Evolutionary conservation across 345 rosid genomes (phyloP).

Genomic region (Cochlearia excelsa): DNA sequence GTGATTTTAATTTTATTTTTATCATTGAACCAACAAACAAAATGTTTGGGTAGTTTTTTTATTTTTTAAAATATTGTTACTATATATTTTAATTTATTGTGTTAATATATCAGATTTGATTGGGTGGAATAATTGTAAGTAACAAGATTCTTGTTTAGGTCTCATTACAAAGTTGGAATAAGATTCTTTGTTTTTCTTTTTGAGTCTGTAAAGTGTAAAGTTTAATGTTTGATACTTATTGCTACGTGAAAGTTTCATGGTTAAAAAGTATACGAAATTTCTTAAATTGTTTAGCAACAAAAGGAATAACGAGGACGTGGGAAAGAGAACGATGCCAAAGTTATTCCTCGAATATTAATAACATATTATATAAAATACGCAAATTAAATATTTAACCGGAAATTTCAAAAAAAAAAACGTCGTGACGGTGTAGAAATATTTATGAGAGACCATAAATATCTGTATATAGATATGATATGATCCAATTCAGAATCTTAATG

Average conservation of each 20-base stretch:
- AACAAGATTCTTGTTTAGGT: background rate
- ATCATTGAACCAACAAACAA: conserved; percentile 3
- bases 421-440: conserved; percentile 16
- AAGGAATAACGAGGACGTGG: conserved; percentile 1
- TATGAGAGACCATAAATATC: background rate
- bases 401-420: conserved; percentile 14
- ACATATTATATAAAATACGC: background rate
- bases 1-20: conserved; percentile 10
- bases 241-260: conserved; percentile 19
- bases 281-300: background rate
- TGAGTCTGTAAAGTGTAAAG: conserved; percentile 10
- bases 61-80: background rate
- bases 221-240: conserved; percentile 16
- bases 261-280: conserved; percentile 15
- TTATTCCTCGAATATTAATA: background rate
- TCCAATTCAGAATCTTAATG: conserved; percentile 11
- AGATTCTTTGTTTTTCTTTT: conserved; percentile 20
- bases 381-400: background rate
- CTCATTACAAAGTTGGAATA: conserved; percentile 4
- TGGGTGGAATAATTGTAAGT: conserved; percentile 5
- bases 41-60: background rate
- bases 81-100: background rate
- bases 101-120: background rate
- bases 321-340: conserved; percentile 9
- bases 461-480: background rate